Percentiles rank a stretch among this genome's conserved stretches.
Conservation (phyloP, 768 basidiomycete species). For the Ramaria sp. region DNA sequence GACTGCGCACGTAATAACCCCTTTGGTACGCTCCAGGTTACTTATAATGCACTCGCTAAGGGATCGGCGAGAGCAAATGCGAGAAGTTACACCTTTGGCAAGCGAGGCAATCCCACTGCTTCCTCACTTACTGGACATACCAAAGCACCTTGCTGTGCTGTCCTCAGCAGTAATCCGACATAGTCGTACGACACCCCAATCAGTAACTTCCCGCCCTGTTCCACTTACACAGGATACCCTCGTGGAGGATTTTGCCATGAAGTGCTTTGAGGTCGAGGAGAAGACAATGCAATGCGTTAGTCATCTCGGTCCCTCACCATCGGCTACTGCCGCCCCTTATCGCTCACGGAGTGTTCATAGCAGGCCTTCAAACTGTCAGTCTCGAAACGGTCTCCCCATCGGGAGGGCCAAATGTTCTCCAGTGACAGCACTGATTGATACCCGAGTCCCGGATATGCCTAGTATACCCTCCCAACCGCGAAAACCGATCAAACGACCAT, state of each 20-base stretch:
- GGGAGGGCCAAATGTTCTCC: background rate
- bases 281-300: conserved; percentile 56
- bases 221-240: conserved; percentile 22
- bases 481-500: conserved; percentile 24
- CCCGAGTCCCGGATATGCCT: background rate
- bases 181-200: conserved; percentile 20
- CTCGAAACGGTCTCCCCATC: background rate
- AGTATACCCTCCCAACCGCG: background rate
- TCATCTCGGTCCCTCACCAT: conserved; percentile 27
- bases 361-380: background rate
- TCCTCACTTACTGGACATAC: conserved; percentile 68
- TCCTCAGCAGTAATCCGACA: conserved; percentile 67
- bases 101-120: conserved; percentile 62
- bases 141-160: conserved; percentile 66
- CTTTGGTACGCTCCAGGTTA: conserved; percentile 31
- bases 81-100: conserved; percentile 43
- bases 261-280: conserved; percentile 63
- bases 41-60: conserved; percentile 32
- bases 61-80: conserved; percentile 48
- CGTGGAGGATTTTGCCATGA: conserved; percentile 35
- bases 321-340: conserved; percentile 2
- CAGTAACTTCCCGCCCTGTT: background rate
- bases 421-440: background rate
- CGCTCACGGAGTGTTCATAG: background rate
- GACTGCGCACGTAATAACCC: background rate